Percentiles rank a stretch among this genome's conserved stretches.
These are phyloP conservation scores for Dictyostelium purpureum DNA, from an alignment of 78 protist species.

Conservation along the genomic window DNA sequence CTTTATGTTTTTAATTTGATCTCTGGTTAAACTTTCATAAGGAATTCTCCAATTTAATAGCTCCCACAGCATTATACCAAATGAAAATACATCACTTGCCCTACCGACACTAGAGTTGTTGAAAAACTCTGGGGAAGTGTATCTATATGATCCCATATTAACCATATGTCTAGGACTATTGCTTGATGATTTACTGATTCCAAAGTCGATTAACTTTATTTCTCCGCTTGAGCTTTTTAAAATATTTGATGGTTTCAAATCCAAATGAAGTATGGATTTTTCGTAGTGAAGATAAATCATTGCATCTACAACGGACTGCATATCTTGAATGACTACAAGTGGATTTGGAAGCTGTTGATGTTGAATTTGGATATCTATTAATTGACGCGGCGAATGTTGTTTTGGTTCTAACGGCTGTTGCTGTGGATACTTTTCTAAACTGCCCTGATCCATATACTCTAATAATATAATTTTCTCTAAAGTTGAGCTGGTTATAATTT, in stretches of 20 bases:
- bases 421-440: not conserved
- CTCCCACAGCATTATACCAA: slow-evolving; percentile 17
- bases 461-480: not conserved
- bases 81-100: slow-evolving; percentile 17
- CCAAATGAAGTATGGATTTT: slow-evolving; percentile 31
- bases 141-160: slow-evolving; percentile 24
- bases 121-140: slow-evolving; percentile 6
- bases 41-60: slow-evolving; percentile 1
- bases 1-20: slow-evolving; percentile 1
- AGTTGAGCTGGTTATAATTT: not conserved
- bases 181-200: not conserved
- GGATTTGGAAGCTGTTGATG: not conserved
- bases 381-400: too few relatives aligned
- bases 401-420: not conserved
- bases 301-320: not conserved
- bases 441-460: not conserved
- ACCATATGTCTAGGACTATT: not conserved
- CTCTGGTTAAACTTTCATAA: not conserved
- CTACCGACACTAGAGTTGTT: not conserved
- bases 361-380: not conserved
- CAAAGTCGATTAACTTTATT: slow-evolving; percentile 70
- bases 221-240: slow-evolving; percentile 57
- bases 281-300: slow-evolving; percentile 36
- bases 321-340: not conserved
- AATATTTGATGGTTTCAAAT: slow-evolving; percentile 66